Evolutionary conservation across 768 basidiomycete genomes (phyloP).

Genomic region (Leccinum sublutescens): DNA sequence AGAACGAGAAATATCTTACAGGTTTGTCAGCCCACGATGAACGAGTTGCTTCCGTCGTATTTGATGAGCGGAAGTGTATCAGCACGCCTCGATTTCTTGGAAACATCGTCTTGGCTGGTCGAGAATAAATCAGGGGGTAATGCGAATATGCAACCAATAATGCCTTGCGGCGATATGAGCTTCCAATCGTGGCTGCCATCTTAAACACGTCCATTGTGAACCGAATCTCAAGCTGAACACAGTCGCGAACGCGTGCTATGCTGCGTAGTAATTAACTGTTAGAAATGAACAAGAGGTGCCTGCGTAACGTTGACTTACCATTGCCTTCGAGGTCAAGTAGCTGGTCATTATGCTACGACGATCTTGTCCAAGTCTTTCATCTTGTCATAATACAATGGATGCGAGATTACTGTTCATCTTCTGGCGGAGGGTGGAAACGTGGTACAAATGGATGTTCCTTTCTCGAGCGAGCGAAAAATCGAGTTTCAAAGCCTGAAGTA

Average conservation of each 20-base stretch:
- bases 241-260: neutral
- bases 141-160: neutral
- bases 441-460: neutral
- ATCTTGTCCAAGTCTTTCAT: neutral
- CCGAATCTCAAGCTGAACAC: neutral
- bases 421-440: neutral
- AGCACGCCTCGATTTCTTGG: constrained; percentile 7
- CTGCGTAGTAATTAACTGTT: neutral
- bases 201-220: neutral
- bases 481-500: neutral
- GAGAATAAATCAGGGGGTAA: no score
- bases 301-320: neutral
- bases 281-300: neutral
- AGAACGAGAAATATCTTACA: neutral
- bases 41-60: neutral
- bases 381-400: neutral
- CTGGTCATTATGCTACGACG: neutral
- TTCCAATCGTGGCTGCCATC: neutral
- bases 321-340: neutral
- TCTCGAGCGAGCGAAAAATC: neutral
- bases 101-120: neutral
- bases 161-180: neutral
- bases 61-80: constrained; percentile 24
- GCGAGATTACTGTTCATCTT: neutral
- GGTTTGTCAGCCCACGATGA: neutral